A percentile compares a stretch with the other conserved stretches of the same genome.
phyloP scores from a whole-genome alignment of 1,284 basidiomycete species.

The Boletus sp. region DNA sequence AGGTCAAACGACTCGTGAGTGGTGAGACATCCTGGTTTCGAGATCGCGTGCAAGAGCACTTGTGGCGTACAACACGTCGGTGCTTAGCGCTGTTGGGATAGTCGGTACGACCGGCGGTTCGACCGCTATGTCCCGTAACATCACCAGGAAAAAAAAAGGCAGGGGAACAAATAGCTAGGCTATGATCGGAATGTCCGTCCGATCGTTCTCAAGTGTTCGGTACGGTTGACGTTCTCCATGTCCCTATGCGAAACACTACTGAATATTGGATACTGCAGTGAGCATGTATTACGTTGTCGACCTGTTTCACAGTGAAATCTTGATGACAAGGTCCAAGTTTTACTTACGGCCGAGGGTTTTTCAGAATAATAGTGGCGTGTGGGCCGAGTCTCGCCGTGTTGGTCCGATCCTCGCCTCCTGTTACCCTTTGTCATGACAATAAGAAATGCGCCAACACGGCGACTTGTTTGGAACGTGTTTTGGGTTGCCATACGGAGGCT shows the following conservation, averaged over 20 bases:
- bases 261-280: not conserved
- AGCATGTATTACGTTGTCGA: slow-evolving; percentile 1
- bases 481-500: not conserved
- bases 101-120: not conserved
- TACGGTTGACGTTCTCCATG: not conserved
- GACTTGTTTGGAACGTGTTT: slow-evolving; percentile 22
- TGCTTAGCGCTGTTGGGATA: not conserved
- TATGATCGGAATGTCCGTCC: slow-evolving; percentile 12
- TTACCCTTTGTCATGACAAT: slow-evolving; percentile 15
- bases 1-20: slow-evolving; percentile 2
- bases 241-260: no score
- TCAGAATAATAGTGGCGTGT: not conserved
- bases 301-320: slow-evolving; percentile 10
- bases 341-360: slow-evolving; percentile 10
- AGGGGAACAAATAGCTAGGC: not conserved
- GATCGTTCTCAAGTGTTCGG: slow-evolving; percentile 5
- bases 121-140: not conserved
- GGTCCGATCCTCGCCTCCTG: slow-evolving; percentile 15
- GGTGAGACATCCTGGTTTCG: slow-evolving; percentile 16
- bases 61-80: slow-evolving; percentile 1
- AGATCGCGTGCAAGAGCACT: not conserved
- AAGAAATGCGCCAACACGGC: slow-evolving; percentile 3
- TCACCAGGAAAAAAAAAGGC: not conserved
- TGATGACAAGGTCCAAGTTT: slow-evolving; percentile 12
- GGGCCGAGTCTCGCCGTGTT: not conserved